These are phyloP conservation scores for Xylariales sp. DNA, from an alignment of 2,329 filamentous ascomycete species.

Conservation along the genomic window DNA sequence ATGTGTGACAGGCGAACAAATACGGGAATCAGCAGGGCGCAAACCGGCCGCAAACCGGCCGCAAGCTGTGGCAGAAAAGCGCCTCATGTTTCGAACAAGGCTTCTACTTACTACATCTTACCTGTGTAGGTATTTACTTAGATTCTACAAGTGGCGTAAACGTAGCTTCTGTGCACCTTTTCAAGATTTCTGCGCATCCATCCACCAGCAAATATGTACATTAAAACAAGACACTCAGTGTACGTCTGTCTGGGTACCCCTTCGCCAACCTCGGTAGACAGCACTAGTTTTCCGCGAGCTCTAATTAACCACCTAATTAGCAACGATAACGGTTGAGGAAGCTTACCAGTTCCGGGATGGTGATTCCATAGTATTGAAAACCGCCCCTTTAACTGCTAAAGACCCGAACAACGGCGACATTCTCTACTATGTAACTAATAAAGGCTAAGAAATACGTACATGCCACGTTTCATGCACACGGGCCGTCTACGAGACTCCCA, in stretches of 20 bases:
- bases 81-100: slow-evolving; percentile 26
- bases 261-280: neutral
- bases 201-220: too few relatives aligned
- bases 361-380: neutral
- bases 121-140: neutral
- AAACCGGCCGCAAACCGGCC: neutral
- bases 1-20: slow-evolving; percentile 18
- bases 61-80: neutral
- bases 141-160: slow-evolving; percentile 1
- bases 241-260: neutral
- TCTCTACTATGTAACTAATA: neutral
- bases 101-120: neutral
- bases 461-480: too few relatives aligned
- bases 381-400: neutral
- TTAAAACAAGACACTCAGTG: too few relatives aligned
- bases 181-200: too few relatives aligned
- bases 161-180: too few relatives aligned
- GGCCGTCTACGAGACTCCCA: too few relatives aligned
- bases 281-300: neutral
- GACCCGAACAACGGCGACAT: neutral
- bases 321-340: neutral
- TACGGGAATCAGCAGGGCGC: neutral
- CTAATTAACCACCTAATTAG: neutral
- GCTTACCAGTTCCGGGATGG: neutral
- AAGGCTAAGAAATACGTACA: too few relatives aligned